Evolutionary conservation across 331 rosid genomes (phyloP), one percentile per base, ranked within the genome.

Genomic region (Rosa hybrid): DNA sequence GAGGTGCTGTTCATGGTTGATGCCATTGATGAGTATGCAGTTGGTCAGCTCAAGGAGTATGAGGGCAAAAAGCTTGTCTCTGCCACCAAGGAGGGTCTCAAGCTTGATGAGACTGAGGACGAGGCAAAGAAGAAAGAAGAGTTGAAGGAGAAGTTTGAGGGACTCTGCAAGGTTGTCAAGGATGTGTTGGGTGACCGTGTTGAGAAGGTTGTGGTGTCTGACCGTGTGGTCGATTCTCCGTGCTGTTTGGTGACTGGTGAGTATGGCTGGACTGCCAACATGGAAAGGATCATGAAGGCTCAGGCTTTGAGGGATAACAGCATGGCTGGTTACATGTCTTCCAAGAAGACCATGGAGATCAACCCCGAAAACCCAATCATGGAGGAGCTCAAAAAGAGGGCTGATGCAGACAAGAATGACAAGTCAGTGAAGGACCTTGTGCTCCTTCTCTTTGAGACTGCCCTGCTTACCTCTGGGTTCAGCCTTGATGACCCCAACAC

Each of bases 271-370:
- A 92, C 97, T 0, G 97, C 97, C 2, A 92, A 92, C 71, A 92
- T 92, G 97, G 97, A 92, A 60, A 89, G 97, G 82, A 92, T 92
- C 44, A 92, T 92, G 97, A 92, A 92, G 57, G 97, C 97, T 0
- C 97, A 92, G 53, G 97, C 97, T 6, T 77, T 92, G 81, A 89
- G 97, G 86, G 97, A 92, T 71, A 92, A 73, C 90, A 92, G 88
- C 72, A 92, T 92, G 97, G 97, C 91, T 8, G 97, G 97, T 0
- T 93, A 92, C 86, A 92, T 92, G 97, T 90, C 94, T 0, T 86
- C 90, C 90, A 92, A 92, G 93, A 92, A 92, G 87, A 92, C 97
- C 3, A 89, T 92, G 97, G 97, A 92, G 84, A 90, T 92, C 69
- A 92, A 92, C 86, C 97, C 97, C 0, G 97, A 92, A 79, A 92